Percentiles rank a stretch among this genome's conserved stretches.
Evolutionary conservation across 1,284 basidiomycete species (phyloP).

Genomic region (Tilletia horrida): DNA sequence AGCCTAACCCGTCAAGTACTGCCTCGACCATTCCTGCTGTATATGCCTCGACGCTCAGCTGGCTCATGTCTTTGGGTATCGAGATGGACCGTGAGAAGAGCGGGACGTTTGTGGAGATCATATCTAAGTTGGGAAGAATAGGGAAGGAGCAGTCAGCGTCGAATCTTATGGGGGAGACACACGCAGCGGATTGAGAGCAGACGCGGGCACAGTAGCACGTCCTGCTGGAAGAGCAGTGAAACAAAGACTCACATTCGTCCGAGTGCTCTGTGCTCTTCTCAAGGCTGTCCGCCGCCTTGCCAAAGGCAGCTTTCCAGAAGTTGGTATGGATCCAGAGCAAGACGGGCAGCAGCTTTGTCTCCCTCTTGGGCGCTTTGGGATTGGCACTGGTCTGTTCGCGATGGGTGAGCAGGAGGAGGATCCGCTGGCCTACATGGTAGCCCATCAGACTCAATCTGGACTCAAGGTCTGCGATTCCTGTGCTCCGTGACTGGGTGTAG

Average conservation of each 20-base stretch:
- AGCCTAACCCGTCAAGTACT: conserved; percentile 87
- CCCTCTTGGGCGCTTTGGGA: conserved; percentile 45
- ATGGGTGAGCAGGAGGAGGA: conserved; percentile 36
- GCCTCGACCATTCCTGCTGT: conserved; percentile 97
- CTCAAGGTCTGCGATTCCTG: conserved; percentile 90
- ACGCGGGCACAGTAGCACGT: not conserved
- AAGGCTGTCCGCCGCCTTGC: conserved; percentile 85
- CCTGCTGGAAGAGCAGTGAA: not conserved
- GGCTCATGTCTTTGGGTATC: conserved; percentile 87
- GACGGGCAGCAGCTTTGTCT: conserved; percentile 45
- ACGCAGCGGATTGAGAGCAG: not conserved
- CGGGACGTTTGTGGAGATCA: conserved; percentile 97
- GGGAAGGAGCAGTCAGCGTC: too few species aligned
- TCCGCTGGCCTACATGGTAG: conserved; percentile 39
- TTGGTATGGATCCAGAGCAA: conserved; percentile 59
- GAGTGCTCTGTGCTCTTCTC: conserved; percentile 92
- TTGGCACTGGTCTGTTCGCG: conserved; percentile 37
- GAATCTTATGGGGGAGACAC: not conserved
- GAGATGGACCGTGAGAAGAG: conserved; percentile 85
- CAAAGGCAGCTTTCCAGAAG: conserved; percentile 90
- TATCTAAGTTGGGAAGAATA: conserved; percentile 64
- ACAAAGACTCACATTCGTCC: conserved; percentile 78
- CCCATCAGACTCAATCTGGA: conserved; percentile 37
- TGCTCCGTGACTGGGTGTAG: conserved; percentile 90
- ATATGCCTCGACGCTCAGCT: conserved; percentile 90